Evolutionary conservation across 169 alveolate genomes (phyloP).

Genomic region (Plasmodium cynomolgi): DNA sequence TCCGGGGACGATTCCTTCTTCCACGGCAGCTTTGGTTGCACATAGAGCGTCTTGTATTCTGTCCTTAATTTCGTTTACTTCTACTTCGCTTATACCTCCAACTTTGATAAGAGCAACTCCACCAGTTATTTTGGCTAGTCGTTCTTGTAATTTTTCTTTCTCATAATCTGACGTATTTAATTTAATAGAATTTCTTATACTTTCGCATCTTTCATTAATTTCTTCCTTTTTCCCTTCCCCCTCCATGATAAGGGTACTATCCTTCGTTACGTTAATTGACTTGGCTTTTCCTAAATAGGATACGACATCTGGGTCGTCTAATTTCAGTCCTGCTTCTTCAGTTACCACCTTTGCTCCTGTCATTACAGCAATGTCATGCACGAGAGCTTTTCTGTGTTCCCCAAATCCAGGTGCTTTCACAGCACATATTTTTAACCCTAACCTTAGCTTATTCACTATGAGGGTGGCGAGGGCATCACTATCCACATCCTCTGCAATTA

Average conservation of each 20-base stretch:
- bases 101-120: conserved; percentile 98
- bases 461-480: conserved; percentile 99
- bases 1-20: conserved; percentile 99
- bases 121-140: conserved; percentile 98
- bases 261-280: conserved; percentile 96
- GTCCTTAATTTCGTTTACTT: conserved; percentile 98
- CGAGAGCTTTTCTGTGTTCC: conserved; percentile 96
- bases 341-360: conserved; percentile 96
- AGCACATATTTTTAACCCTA: conserved; percentile 98
- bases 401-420: conserved; percentile 98
- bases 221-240: conserved; percentile 95
- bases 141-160: conserved; percentile 96
- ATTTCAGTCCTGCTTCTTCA: conserved; percentile 92
- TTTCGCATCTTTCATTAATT: conserved; percentile 93
- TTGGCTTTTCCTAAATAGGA: conserved; percentile 94
- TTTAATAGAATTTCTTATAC: conserved; percentile 92
- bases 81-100: conserved; percentile 98
- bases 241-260: conserved; percentile 97
- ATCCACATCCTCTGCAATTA: conserved; percentile 99
- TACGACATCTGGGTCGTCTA: conserved; percentile 86
- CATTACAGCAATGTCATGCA: conserved; percentile 96
- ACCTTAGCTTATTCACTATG: conserved; percentile 97
- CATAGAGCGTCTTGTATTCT: conserved; percentile 98
- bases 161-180: conserved; percentile 94
- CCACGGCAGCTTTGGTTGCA: conserved; percentile 99